Percentiles rank a stretch among this genome's conserved stretches.
These are phyloP conservation scores for Blastocystis sp. DNA, from an alignment of 352 stramenopile genomes.

Conservation along the genomic window DNA sequence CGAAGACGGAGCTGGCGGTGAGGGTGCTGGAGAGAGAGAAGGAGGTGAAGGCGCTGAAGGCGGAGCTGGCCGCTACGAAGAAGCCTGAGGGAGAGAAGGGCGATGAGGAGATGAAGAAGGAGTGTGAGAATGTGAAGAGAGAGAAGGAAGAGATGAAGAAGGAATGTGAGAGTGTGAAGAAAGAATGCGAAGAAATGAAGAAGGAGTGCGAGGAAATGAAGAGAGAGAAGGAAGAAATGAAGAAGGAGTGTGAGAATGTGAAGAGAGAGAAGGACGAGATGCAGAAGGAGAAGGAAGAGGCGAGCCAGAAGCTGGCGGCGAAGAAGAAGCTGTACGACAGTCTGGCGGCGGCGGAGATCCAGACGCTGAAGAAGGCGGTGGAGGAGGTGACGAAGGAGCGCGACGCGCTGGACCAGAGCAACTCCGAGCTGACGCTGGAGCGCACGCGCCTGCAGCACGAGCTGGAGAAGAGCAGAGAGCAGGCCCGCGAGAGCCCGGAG, in stretches of 20 bases:
- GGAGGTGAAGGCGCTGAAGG: background rate
- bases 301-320: background rate
- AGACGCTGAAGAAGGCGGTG: slow-evolving; percentile 18
- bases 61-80: background rate
- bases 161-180: background rate
- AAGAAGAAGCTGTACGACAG: slow-evolving; percentile 11
- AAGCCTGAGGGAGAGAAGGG: background rate
- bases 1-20: background rate
- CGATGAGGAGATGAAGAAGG: background rate
- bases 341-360: slow-evolving; percentile 10
- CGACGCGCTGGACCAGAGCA: background rate
- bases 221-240: background rate
- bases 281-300: background rate
- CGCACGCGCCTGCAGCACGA: background rate
- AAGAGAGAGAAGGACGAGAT: background rate
- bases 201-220: background rate
- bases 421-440: slow-evolving; percentile 11
- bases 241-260: background rate
- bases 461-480: background rate
- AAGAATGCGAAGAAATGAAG: background rate
- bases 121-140: background rate
- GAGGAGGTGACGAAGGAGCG: background rate
- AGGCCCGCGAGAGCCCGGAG: background rate
- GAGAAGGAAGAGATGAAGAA: background rate
- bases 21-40: slow-evolving; percentile 2